phyloP scores from a whole-genome alignment of 352 stramenopile species.

The Elongisporangium senticosum region DNA sequence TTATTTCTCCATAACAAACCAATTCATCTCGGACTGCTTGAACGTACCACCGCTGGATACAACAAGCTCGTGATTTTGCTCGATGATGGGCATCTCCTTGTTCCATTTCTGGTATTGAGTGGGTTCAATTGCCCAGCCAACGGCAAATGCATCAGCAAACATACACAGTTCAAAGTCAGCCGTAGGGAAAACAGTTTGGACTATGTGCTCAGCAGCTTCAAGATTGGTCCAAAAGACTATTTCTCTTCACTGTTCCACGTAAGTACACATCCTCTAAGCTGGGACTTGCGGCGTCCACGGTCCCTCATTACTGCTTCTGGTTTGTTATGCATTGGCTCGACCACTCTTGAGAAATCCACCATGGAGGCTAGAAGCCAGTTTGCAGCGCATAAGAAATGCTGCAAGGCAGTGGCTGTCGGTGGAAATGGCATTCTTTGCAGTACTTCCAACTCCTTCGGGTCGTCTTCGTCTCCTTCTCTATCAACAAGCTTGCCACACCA shows the following conservation, averaged over 20 bases:
- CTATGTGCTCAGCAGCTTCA: slow-evolving; percentile 6
- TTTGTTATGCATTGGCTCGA: slow-evolving; percentile 5
- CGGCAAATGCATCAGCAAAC: slow-evolving; percentile 7
- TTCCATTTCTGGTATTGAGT: background rate
- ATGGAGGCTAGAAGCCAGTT: slow-evolving; percentile 10
- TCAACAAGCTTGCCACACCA: slow-evolving; percentile 10
- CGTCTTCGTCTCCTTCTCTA: slow-evolving; percentile 7
- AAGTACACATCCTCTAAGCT: slow-evolving; percentile 7
- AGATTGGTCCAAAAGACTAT: background rate
- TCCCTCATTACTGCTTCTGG: slow-evolving; percentile 1
- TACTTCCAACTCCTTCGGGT: background rate
- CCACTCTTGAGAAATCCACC: slow-evolving; percentile 1
- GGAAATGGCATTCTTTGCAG: slow-evolving; percentile 9
- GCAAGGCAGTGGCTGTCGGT: slow-evolving; percentile 3
- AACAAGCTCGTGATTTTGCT: slow-evolving; percentile 7
- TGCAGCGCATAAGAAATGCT: slow-evolving; percentile 12
- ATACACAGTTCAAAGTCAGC: slow-evolving; percentile 1
- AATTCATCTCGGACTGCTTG: slow-evolving; percentile 4
- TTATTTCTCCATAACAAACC: slow-evolving; percentile 10
- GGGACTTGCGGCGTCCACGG: slow-evolving; percentile 5
- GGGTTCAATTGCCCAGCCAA: background rate
- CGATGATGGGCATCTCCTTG: slow-evolving; percentile 1
- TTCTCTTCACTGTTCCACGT: slow-evolving; percentile 5
- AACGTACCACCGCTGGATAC: slow-evolving; percentile 6
- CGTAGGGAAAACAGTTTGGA: slow-evolving; percentile 9